Evolutionary conservation across 2,329 filamentous ascomycete genomes (phyloP).

Genomic region (Huntiella moniliformis): DNA sequence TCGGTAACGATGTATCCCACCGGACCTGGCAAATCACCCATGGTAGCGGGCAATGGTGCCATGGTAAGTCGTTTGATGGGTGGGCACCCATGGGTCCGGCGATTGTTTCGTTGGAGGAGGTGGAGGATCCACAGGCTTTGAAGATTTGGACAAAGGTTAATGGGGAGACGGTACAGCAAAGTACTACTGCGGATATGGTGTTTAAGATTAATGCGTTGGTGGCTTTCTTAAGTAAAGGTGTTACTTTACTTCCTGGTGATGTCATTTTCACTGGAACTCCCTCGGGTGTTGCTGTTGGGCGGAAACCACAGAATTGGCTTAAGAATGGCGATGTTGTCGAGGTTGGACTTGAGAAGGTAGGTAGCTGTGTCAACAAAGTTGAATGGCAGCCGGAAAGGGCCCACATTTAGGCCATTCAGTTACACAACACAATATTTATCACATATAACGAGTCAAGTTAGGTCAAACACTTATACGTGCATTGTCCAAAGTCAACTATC

Average conservation of each 20-base stretch:
- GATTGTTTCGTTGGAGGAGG: conserved; percentile 39
- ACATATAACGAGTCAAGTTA: neutral
- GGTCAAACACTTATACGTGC: neutral
- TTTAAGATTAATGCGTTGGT: conserved; percentile 42
- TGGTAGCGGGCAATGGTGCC: conserved; percentile 49
- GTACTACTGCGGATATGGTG: conserved; percentile 37
- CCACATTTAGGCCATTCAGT: conserved; percentile 13
- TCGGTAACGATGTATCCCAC: conserved; percentile 66
- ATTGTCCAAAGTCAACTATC: neutral
- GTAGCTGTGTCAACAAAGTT: conserved; percentile 34
- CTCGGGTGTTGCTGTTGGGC: conserved; percentile 52
- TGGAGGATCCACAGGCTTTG: conserved; percentile 37
- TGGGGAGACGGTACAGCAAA: conserved; percentile 36
- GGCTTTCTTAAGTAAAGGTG: conserved; percentile 40
- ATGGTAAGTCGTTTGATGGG: conserved; percentile 58
- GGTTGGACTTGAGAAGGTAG: conserved; percentile 47
- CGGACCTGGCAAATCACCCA: conserved; percentile 56
- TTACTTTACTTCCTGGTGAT: conserved; percentile 44
- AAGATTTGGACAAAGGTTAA: conserved; percentile 40
- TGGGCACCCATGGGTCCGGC: conserved; percentile 59
- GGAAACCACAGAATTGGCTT: conserved; percentile 46
- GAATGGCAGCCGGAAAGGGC: conserved; percentile 17
- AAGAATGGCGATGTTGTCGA: conserved; percentile 53
- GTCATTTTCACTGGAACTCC: conserved; percentile 52
- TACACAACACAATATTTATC: neutral